These are phyloP conservation scores for Babesia bovis DNA, from an alignment of 169 alveolate species.

Conservation along the genomic window DNA sequence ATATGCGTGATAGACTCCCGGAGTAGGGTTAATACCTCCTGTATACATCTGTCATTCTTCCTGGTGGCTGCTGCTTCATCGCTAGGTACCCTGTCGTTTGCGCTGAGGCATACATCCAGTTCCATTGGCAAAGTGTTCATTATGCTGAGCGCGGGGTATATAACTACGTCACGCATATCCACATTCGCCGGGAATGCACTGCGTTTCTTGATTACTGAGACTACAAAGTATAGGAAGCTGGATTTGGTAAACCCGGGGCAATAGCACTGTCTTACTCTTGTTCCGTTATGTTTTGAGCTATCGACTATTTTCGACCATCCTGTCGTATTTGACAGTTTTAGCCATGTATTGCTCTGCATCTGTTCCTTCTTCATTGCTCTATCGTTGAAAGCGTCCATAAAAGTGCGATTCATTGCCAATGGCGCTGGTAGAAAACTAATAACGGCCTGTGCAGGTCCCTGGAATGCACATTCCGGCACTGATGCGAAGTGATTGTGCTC, in stretches of 20 bases:
- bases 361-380: neutral
- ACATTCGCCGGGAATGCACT: slow-evolving; percentile 83
- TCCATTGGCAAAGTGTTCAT: slow-evolving; percentile 80
- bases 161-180: slow-evolving; percentile 72
- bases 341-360: slow-evolving; percentile 10
- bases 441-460: slow-evolving; percentile 42
- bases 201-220: slow-evolving; percentile 67
- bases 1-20: slow-evolving; percentile 55
- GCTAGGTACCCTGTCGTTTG: slow-evolving; percentile 36
- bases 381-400: slow-evolving; percentile 19
- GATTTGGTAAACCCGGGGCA: slow-evolving; percentile 55
- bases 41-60: slow-evolving; percentile 7
- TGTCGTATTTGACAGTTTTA: slow-evolving; percentile 44
- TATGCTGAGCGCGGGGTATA: slow-evolving; percentile 81
- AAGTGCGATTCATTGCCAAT: slow-evolving; percentile 22
- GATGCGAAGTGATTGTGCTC: slow-evolving; percentile 66
- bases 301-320: slow-evolving; percentile 68
- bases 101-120: slow-evolving; percentile 67
- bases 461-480: slow-evolving; percentile 64
- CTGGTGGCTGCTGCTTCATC: slow-evolving; percentile 1
- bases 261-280: slow-evolving; percentile 63
- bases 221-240: slow-evolving; percentile 77
- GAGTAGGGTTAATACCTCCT: slow-evolving; percentile 34
- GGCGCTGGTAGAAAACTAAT: slow-evolving; percentile 57
- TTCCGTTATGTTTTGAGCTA: slow-evolving; percentile 48